Evolutionary conservation across 1,284 basidiomycete genomes (phyloP).

Genomic region (Cystobasidium sp.): DNA sequence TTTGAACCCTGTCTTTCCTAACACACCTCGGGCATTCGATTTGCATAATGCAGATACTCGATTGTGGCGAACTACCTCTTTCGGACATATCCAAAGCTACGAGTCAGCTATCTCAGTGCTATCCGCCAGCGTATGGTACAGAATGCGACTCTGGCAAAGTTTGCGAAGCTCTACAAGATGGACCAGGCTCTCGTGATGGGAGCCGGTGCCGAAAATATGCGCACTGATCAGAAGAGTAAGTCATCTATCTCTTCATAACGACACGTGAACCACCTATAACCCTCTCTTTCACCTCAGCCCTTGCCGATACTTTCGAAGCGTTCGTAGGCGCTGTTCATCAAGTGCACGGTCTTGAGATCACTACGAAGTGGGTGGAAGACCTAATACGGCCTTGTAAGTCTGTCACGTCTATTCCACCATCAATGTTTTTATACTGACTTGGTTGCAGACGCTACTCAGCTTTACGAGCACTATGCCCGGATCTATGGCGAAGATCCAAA

Average conservation of each 20-base stretch:
- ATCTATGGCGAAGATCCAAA: conserved; percentile 18
- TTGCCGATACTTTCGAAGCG: conserved; percentile 41
- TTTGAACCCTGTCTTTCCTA: neutral
- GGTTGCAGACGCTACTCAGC: conserved; percentile 28
- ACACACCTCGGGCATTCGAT: neutral
- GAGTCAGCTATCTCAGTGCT: conserved; percentile 41
- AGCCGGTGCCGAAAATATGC: conserved; percentile 18
- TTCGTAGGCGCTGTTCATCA: conserved; percentile 41
- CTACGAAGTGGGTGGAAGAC: conserved; percentile 37
- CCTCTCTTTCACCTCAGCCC: neutral
- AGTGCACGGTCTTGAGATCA: conserved; percentile 28
- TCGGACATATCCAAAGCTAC: conserved; percentile 34
- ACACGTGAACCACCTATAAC: neutral
- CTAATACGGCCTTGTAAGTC: conserved; percentile 38
- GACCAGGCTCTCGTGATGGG: conserved; percentile 40
- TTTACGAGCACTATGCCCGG: conserved; percentile 35
- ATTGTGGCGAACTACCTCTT: conserved; percentile 43
- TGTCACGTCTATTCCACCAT: neutral
- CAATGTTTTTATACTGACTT: neutral
- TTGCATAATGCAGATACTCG: conserved; percentile 30
- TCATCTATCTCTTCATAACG: neutral
- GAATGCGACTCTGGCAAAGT: conserved; percentile 38
- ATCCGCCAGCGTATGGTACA: conserved; percentile 39
- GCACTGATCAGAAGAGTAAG: conserved; percentile 38
- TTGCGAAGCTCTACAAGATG: conserved; percentile 43